These are phyloP conservation scores for Lophiostoma macrostomum DNA, from an alignment of 495 filamentous ascomycete species.

Conservation along the genomic window DNA sequence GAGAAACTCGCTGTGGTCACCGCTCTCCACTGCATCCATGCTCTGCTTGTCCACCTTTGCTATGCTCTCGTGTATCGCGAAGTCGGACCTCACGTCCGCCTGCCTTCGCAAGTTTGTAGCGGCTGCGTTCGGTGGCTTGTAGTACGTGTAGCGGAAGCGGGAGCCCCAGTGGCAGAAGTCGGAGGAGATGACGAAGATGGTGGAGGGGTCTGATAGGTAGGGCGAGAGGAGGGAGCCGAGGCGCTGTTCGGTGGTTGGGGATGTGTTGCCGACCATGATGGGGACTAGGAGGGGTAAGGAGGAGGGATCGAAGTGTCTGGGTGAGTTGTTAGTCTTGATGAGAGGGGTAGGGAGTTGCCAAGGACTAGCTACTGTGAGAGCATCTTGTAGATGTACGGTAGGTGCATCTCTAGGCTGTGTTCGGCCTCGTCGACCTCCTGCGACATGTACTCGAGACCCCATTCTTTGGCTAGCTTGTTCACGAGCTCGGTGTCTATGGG, in stretches of 20 bases:
- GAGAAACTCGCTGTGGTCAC: slow-evolving; percentile 65
- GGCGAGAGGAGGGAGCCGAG: slow-evolving; percentile 72
- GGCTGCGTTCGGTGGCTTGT: slow-evolving; percentile 50
- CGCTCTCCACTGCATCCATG: slow-evolving; percentile 78
- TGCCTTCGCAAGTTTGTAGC: slow-evolving; percentile 33
- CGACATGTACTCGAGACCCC: slow-evolving; percentile 73
- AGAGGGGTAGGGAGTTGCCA: not conserved
- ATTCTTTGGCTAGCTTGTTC: slow-evolving; percentile 57
- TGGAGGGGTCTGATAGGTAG: slow-evolving; percentile 72
- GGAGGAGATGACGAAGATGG: slow-evolving; percentile 82
- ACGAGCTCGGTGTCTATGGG: slow-evolving; percentile 68
- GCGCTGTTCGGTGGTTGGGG: slow-evolving; percentile 58
- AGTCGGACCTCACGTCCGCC: slow-evolving; percentile 43
- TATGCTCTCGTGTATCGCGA: slow-evolving; percentile 82
- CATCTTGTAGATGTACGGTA: slow-evolving; percentile 90
- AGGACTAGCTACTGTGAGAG: slow-evolving; percentile 51
- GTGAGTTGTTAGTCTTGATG: slow-evolving; percentile 1
- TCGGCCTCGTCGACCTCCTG: slow-evolving; percentile 72
- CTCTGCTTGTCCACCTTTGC: slow-evolving; percentile 72
- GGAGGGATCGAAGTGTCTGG: slow-evolving; percentile 37
- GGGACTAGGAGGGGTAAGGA: slow-evolving; percentile 74
- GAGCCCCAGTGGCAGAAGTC: slow-evolving; percentile 97
- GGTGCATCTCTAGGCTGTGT: slow-evolving; percentile 95
- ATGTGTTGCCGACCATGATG: slow-evolving; percentile 81
- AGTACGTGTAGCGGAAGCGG: slow-evolving; percentile 83